Base-by-base conservation (phyloP, 2,329 filamentous ascomycete species). In the Fusarium secorum region DNA sequence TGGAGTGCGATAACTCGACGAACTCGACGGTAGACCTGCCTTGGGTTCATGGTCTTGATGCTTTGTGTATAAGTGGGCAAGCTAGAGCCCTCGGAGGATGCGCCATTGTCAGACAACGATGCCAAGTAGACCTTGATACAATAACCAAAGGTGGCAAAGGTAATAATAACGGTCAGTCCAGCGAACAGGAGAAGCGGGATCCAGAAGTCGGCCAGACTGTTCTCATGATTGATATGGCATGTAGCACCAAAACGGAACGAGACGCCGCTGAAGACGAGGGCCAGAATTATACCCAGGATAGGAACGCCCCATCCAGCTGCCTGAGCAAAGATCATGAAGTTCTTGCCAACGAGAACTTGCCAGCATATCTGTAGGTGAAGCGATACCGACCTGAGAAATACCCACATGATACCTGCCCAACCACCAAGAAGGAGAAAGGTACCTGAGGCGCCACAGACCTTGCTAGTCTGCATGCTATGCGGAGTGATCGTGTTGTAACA, bases 301-400 rank as follows among this genome's bases (percentile, higher is more conserved):
- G 95, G 94, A 48, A 98, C 86, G 22, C 92, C 92, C 93, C 95
- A 98, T 68, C 96, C 96, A 13, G 90, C 83, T 20, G 87, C 86
- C 76, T 97, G 90, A 6, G 95, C 90, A 71, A 89, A 88, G 85
- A 93, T 94, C 89, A 98, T 98, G 81, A 98, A 98, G 75, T 88
- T 92, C 46, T 90, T 88, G 41, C 96, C 96, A 7, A 97, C 93
- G 11, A 95, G 90, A 36, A 97, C 87, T 80, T 98, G 94, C 96
- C 96, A 99, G 84, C 95, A 98, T 71, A 99, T 98, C 81, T 98
- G 96, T 30, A 99, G 89, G 81, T 99, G 96, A 75, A 99, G 91
- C 8, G 94, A 97, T 36, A 98, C 83, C 0, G 95, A 93, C 70
- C 96, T 90, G 66, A 98, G 87, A 79, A 98, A 97, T 70, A 95